Evolutionary conservation across 805 yeast species (phyloP), one percentile per base, ranked within the genome.

Genomic region (Kluyveromyces siamensis): DNA sequence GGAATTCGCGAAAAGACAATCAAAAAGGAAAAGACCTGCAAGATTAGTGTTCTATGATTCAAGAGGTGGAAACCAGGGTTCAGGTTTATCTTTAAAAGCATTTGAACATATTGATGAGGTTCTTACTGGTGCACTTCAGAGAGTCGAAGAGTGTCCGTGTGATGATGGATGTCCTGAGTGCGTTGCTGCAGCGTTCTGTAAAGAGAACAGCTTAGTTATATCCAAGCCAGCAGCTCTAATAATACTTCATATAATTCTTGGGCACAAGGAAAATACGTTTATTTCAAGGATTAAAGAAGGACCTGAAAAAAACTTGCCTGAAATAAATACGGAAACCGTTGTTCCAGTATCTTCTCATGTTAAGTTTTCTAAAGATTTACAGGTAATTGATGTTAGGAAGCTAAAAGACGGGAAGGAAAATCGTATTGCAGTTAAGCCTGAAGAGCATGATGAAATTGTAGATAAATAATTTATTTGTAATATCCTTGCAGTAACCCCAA

Each of bases 171-270:
- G 79, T 58, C 95, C 95, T 0, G 77, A 80, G 42, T 93, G 99
- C 70, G 84, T 89, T n/a, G 86, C 93, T 2, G 84, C 87, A 1
- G 69, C 86, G 0, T 79, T 77, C 47, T 93, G 99, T 67, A 79
- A 81, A 48, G 99, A 93, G 65, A 76, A 77, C 55, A 81, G 84
- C 59, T 68, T 84, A 47, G 98, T 93, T 7, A 69, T 91, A 53
- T 88, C 97, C 0, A 93, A 91, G 58, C 83, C 85, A 11, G 98
- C 93, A 0, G 88, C 96, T 0, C 67, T 77, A 13, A 72, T 91
- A 1, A 79, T 91, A 7, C 57, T 90, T 14, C 80, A 83, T 14
- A 60, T 72, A 14, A 71, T 93, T 6, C 59, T 83, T 27, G 90
- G 87, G 0, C 67, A 72, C 27, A 71, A 74, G 27, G 69, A 70